Evolutionary conservation across 2,329 filamentous ascomycete genomes (phyloP), one percentile per base, ranked within the genome.

Genomic region (Neopestalotiopsis sp.): DNA sequence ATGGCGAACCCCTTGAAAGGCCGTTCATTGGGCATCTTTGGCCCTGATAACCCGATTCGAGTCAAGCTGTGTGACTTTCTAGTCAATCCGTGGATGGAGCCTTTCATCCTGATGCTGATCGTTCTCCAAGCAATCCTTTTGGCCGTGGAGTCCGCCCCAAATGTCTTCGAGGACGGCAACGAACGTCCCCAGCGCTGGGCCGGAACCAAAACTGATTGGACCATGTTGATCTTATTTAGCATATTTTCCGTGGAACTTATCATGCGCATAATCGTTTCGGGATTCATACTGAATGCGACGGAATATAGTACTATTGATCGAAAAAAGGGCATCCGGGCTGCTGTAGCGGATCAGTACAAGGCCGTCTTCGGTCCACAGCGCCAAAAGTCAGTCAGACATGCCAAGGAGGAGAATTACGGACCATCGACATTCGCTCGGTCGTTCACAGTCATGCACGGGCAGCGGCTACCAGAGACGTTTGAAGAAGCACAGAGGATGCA

Each of bases 291-390:
- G 72, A 99, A 99, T 77, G 93, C 96, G 1, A 84, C 90, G 9
- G 95, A 98, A 77, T 98, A 98, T 80, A 97, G 94, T 80, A 97
- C 94, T 4, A 92, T 97, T 71, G 93, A 97, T 79, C 89, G 93
- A 66, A 89, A 91, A 72, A 85, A 91, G 40, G 93, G 94, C 12
- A 81, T 97, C 9, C 90, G 89, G 66, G 90, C 91, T 72, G 93
- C 92, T 12, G 84, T 98, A 24, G 83, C 89, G 57, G 91, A 93
- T 70, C 95, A 95, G 80, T 93, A 93, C 69, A 89, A 90, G 70
- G 87, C 89, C 28, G 86, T 97, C 30, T 97, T 98, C 77, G 90
- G 92, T n/a, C 92, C 94, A 1, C 90, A 97, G 74, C 88, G 92
- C 56, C 91, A 93, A 68, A 88, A 87, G 62, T 93, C 92, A 0